Base-by-base conservation (phyloP, 805 yeast species). In the Wickerhamomyces rabaulensis region DNA sequence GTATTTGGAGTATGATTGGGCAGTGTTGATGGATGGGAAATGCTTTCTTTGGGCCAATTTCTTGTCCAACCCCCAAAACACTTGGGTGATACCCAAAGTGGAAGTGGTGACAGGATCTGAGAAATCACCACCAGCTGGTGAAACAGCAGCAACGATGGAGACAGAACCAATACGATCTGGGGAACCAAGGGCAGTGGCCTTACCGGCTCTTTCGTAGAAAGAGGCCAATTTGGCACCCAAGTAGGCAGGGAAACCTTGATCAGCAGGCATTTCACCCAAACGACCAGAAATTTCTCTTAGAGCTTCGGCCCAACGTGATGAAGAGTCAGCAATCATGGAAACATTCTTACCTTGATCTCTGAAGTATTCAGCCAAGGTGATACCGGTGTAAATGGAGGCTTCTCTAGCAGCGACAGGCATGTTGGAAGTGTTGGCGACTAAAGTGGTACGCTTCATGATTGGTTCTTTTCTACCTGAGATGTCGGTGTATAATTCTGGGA, bases 331-430 rank as follows among this genome's bases (percentile, higher is more conserved):
- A 85, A 94, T 94, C 98, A 94, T 94, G 29, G 98, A 82, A 53
- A 94, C 99, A 66, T 94, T 78, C 78, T 94, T 94, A 75, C 99
- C 99, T 76, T 94, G 99, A 76, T 94, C 99, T 80, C 99, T 91
- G 83, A 94, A 94, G 71, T 94, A 94, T 73, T 94, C 99, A 42
- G 99, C 98, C 58, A 94, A 75, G 5, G 99, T 94, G 63, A 94
- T 94, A 78, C 99, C 99, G 15, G 99, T 94, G 73, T 94, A 94
- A 62, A 94, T 94, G 29, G 99, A 94, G 42, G 99, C 99, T 72
- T 94, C 99, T 82, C 99, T 87, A 9, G 99, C 99, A 53, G 99
- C 99, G 61, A 94, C 99, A 45, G 99, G 99, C 99, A 94, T 94
- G 69, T 94, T 94, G 38, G 98, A 92, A 40, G 99, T 94, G 70